Conservation (phyloP, 164 flowering plant species). For the Kalanchoe fedtschenkoi region DNA sequence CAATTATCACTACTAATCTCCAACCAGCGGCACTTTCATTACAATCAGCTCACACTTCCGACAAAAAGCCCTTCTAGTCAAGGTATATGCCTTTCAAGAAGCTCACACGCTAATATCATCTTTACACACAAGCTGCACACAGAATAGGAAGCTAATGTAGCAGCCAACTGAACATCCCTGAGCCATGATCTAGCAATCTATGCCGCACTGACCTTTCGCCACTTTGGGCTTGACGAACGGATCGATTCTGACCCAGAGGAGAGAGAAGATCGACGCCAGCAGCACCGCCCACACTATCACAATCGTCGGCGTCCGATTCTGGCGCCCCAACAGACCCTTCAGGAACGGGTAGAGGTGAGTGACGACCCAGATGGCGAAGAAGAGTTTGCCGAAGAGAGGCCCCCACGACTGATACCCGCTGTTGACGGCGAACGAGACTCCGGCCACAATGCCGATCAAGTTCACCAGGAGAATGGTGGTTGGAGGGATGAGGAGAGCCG, state of each 20-base stretch:
- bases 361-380: conserved; percentile 89
- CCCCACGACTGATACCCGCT: conserved; percentile 99
- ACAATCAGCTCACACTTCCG: too few species aligned
- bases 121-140: too few species aligned
- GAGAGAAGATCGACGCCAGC: conserved; percentile 90
- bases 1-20: too few species aligned
- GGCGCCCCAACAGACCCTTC: conserved; percentile 86
- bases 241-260: conserved; percentile 90
- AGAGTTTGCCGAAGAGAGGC: conserved; percentile 86
- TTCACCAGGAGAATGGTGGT: conserved; percentile 80
- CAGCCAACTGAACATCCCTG: too few species aligned
- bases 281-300: conserved; percentile 94
- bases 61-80: too few species aligned
- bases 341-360: conserved; percentile 90
- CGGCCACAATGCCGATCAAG: conserved; percentile 86
- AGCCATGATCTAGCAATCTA: conserved; percentile 39
- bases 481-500: conserved; percentile 85
- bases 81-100: too few species aligned
- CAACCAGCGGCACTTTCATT: too few species aligned
- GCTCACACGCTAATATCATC: too few species aligned
- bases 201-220: conserved; percentile 64
- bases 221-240: conserved; percentile 54
- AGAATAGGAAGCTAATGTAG: too few species aligned
- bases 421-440: conserved; percentile 85
- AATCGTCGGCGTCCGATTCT: conserved; percentile 86